Conservation (phyloP, 345 rosid genomes). For the Bruguiera parviflora region DNA sequence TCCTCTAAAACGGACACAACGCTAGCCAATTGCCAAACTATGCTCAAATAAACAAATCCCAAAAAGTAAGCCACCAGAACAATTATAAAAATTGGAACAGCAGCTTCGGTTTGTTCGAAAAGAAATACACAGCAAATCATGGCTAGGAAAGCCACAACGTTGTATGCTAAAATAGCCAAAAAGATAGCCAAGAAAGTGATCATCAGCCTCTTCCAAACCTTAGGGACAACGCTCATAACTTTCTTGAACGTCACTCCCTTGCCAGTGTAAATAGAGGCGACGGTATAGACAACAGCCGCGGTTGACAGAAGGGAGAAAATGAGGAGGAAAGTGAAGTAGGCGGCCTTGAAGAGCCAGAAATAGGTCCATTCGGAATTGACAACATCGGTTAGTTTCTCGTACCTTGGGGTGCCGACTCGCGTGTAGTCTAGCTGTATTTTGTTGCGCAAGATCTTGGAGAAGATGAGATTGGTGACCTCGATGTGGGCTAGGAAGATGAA, state of each 20-base stretch:
- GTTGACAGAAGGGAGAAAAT: slow-evolving; percentile 43
- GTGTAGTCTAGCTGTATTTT: slow-evolving; percentile 22
- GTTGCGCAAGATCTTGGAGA: slow-evolving; percentile 17
- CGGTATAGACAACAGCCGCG: slow-evolving; percentile 45
- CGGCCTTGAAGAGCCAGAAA: slow-evolving; percentile 23
- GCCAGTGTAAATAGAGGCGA: slow-evolving; percentile 38
- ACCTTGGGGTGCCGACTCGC: slow-evolving; percentile 11
- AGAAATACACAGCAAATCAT: background rate
- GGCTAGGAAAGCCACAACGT: background rate
- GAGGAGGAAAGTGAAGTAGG: slow-evolving; percentile 29
- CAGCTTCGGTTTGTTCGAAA: background rate
- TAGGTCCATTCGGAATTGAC: slow-evolving; percentile 24
- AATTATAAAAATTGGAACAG: background rate
- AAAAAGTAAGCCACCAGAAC: slow-evolving; percentile 1
- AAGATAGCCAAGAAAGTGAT: slow-evolving; percentile 35
- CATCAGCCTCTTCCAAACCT: slow-evolving; percentile 45
- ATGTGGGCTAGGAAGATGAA: slow-evolving; percentile 45
- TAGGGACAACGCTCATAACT: slow-evolving; percentile 41
- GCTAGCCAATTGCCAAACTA: slow-evolving; percentile 49
- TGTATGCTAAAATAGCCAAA: slow-evolving; percentile 19
- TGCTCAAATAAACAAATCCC: slow-evolving; percentile 37
- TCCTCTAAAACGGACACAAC: slow-evolving; percentile 55
- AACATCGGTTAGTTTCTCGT: slow-evolving; percentile 20
- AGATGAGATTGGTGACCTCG: slow-evolving; percentile 30
- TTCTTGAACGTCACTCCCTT: slow-evolving; percentile 29